Conservation (phyloP, 768 basidiomycete genomes). For the Mycena indigotica region DNA sequence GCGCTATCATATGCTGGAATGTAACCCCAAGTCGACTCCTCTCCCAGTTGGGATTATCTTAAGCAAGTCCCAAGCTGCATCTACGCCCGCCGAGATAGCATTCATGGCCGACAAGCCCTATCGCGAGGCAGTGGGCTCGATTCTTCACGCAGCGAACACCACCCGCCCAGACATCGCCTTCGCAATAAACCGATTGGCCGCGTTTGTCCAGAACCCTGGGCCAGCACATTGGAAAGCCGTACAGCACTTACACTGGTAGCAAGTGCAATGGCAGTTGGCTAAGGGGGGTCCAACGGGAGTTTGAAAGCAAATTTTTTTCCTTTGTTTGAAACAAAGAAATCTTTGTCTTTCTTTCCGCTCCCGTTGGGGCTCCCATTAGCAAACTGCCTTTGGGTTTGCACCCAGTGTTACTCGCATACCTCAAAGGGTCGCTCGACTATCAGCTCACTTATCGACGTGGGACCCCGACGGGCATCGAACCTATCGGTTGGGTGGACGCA, state of each 20-base stretch:
- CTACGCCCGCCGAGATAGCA: slow-evolving; percentile 7
- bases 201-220: slow-evolving; percentile 30
- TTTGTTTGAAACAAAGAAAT: no score
- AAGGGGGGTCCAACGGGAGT: no score
- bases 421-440: slow-evolving; percentile 35
- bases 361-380: no score
- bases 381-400: no score
- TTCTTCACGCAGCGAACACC: slow-evolving; percentile 28
- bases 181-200: slow-evolving; percentile 24
- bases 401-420: slow-evolving; percentile 35
- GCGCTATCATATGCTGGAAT: slow-evolving; percentile 24
- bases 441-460: slow-evolving; percentile 24
- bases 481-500: slow-evolving; percentile 22
- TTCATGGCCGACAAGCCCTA: slow-evolving; percentile 33
- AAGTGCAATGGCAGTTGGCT: no score
- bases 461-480: neutral
- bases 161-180: slow-evolving; percentile 32
- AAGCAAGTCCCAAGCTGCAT: slow-evolving; percentile 9
- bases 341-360: no score
- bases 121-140: slow-evolving; percentile 24
- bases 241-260: no score
- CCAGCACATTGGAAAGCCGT: slow-evolving; percentile 39
- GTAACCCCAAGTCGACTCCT: slow-evolving; percentile 31
- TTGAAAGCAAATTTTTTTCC: no score
- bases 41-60: slow-evolving; percentile 24